Conservation (phyloP, 2,329 filamentous ascomycete genomes). For the Bimuria novae-zelandiae region DNA sequence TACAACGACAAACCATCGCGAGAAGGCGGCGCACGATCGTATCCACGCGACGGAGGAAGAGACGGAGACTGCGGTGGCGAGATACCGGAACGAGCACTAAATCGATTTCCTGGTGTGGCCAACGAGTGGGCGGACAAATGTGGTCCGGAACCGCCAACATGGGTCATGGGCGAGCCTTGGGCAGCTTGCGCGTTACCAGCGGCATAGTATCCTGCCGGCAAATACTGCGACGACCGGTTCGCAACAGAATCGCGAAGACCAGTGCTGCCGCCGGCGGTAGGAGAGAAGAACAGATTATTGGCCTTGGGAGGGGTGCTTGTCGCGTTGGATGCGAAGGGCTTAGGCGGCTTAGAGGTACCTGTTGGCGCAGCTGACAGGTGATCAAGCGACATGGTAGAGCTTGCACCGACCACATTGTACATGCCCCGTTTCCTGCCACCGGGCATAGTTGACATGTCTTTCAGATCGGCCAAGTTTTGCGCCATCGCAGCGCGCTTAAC, state of each 20-base stretch:
- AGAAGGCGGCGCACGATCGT: conserved; percentile 39
- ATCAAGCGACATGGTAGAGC: conserved; percentile 62
- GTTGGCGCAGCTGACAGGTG: conserved; percentile 48
- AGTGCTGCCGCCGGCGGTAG: conserved; percentile 69
- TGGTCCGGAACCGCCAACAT: conserved; percentile 45
- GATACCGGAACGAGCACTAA: conserved; percentile 37
- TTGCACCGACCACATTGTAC: conserved; percentile 53
- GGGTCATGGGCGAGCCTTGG: conserved; percentile 46
- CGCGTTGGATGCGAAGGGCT: conserved; percentile 34
- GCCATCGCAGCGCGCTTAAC: conserved; percentile 83
- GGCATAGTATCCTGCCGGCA: conserved; percentile 91
- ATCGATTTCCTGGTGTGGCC: conserved; percentile 37
- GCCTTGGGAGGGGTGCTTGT: conserved; percentile 33
- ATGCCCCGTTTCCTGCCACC: conserved; percentile 44
- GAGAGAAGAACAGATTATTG: conserved; percentile 86
- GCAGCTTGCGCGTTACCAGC: conserved; percentile 62
- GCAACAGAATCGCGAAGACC: conserved; percentile 53
- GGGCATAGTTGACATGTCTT: conserved; percentile 58
- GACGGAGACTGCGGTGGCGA: conserved; percentile 43
- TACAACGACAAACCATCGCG: conserved; percentile 39
- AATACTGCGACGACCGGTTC: conserved; percentile 75
- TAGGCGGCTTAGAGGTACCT: conserved; percentile 35
- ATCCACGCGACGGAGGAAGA: conserved; percentile 43
- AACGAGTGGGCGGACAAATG: conserved; percentile 39
- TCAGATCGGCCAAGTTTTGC: conserved; percentile 71